Conservation (phyloP, 129 eudicot species). For the Artemisia argyi region DNA sequence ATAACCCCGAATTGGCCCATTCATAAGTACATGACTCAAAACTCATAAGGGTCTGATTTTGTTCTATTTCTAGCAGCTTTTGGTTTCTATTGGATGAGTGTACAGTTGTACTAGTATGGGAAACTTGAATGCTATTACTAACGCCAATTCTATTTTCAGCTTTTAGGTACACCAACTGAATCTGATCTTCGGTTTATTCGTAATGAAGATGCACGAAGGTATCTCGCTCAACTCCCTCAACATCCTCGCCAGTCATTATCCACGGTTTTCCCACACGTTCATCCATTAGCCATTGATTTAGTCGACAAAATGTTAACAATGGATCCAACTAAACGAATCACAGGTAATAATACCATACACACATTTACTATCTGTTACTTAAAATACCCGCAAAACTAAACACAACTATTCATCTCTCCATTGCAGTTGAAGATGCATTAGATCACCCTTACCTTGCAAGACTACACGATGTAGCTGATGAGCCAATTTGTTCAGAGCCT, state of each 20-base stretch:
- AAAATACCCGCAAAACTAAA: neutral
- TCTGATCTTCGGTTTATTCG: slow-evolving; percentile 68
- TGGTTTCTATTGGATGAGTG: neutral
- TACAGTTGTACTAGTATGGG: neutral
- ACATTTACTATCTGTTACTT: neutral
- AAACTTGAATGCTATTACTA: neutral
- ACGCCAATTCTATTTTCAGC: slow-evolving; percentile 37
- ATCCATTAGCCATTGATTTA: slow-evolving; percentile 81
- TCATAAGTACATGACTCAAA: no score
- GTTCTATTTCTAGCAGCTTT: neutral
- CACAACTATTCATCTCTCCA: slow-evolving; percentile 2
- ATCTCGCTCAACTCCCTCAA: slow-evolving; percentile 71
- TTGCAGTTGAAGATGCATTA: slow-evolving; percentile 85
- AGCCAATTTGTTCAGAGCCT: slow-evolving; percentile 67
- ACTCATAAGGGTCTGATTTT: no score
- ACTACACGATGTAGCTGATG: slow-evolving; percentile 86
- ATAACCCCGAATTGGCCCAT: no score
- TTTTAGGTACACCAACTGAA: slow-evolving; percentile 80
- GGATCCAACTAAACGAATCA: slow-evolving; percentile 75
- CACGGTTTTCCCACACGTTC: slow-evolving; percentile 70
- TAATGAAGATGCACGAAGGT: slow-evolving; percentile 84
- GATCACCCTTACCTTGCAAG: slow-evolving; percentile 88
- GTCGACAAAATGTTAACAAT: slow-evolving; percentile 81
- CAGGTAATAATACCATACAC: slow-evolving; percentile 49
- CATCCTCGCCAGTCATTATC: slow-evolving; percentile 64